Conservation (phyloP, 2,329 filamentous ascomycete species). For the Exophiala bonariae region DNA sequence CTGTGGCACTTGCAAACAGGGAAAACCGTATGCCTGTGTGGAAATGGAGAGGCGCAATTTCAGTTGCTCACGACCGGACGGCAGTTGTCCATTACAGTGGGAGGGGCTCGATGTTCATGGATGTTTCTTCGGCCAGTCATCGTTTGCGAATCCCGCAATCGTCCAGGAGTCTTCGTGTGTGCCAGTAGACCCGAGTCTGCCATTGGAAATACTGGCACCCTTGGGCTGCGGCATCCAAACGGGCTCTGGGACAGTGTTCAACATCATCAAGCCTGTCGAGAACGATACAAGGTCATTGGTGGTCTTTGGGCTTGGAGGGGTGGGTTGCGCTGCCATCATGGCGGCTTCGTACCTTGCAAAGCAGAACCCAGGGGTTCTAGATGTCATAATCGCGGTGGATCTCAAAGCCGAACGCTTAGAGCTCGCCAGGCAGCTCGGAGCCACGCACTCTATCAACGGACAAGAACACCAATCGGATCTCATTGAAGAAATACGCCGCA, state of each 20-base stretch:
- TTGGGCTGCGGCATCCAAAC: constrained; percentile 50
- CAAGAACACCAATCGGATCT: constrained; percentile 35
- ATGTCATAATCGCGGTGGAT: constrained; percentile 42
- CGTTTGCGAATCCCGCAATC: constrained; percentile 43
- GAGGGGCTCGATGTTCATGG: neutral
- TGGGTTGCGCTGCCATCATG: constrained; percentile 49
- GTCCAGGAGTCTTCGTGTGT: constrained; percentile 42
- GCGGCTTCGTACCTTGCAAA: constrained; percentile 43
- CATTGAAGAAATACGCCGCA: constrained; percentile 38
- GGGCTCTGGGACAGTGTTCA: constrained; percentile 41
- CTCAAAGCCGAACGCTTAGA: constrained; percentile 36
- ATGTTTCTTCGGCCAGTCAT: constrained; percentile 52
- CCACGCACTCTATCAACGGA: constrained; percentile 38
- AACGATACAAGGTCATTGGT: constrained; percentile 36
- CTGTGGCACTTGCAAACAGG: constrained; percentile 49
- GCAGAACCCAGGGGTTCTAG: constrained; percentile 26
- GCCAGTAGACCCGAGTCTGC: constrained; percentile 37
- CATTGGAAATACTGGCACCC: constrained; percentile 44
- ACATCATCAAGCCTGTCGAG: constrained; percentile 37
- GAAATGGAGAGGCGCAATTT: constrained; percentile 51
- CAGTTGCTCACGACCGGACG: constrained; percentile 18
- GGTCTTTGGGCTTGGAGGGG: constrained; percentile 46
- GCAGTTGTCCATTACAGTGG: constrained; percentile 34
- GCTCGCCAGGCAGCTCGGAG: constrained; percentile 40
- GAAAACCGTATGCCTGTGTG: constrained; percentile 49